A percentile compares a stretch with the other conserved stretches of the same genome.
These are phyloP conservation scores for Lentinus brumalis DNA, from an alignment of 768 basidiomycete genomes.

Conservation along the genomic window DNA sequence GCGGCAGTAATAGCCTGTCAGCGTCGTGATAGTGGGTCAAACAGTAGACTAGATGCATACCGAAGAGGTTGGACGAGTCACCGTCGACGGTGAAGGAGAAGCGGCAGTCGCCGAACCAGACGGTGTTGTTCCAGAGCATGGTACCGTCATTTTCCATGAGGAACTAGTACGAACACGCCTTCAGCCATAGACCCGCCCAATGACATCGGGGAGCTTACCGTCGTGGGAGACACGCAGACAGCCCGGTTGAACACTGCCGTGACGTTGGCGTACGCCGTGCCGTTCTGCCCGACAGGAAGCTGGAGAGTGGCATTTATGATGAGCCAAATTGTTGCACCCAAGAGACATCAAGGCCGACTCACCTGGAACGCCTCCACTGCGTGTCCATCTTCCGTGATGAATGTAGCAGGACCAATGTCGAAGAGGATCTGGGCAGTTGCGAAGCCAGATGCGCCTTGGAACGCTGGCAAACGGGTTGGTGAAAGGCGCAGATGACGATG, in stretches of 20 bases:
- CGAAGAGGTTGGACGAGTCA: conserved; percentile 44
- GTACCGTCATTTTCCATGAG: conserved; percentile 38
- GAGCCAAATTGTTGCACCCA: not conserved
- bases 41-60: conserved; percentile 27
- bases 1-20: too few species aligned
- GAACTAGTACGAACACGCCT: conserved; percentile 30
- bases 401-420: conserved; percentile 46
- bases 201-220: conserved; percentile 30
- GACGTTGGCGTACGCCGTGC: conserved; percentile 50
- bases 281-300: conserved; percentile 45
- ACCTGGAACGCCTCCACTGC: conserved; percentile 52
- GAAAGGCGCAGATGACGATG: not conserved
- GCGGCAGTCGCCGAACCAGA: conserved; percentile 41
- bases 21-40: too few species aligned
- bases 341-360: conserved; percentile 5
- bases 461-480: conserved; percentile 34
- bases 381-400: conserved; percentile 42
- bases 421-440: conserved; percentile 53
- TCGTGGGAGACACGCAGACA: conserved; percentile 40
- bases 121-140: conserved; percentile 46
- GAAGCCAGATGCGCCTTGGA: conserved; percentile 56
- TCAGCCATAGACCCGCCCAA: too few species aligned
- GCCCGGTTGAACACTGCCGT: conserved; percentile 49
- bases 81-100: conserved; percentile 44
- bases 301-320: conserved; percentile 16